Evolutionary conservation across 768 basidiomycete species (phyloP), one percentile per base, ranked within the genome.

Genomic region (Lactifluus pinguis): DNA sequence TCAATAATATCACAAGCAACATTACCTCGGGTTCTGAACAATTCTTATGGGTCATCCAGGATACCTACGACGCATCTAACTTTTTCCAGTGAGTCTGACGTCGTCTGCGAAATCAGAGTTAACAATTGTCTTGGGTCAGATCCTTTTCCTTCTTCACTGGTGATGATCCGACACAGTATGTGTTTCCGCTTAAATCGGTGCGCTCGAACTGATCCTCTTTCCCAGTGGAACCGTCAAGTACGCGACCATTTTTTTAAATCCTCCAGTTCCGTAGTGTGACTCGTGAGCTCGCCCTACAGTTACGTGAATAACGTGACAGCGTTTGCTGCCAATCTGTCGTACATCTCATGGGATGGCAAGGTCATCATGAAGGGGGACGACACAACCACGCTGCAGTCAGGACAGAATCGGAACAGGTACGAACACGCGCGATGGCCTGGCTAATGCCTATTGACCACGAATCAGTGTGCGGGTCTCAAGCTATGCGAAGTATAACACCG

Each of bases 291-390:
- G 25, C 48, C 32, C 51, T 14, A 42, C 65, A 90, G 88, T 57
- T 91, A 86, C 71, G 80, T 87, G 53, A 76, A 87, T 66, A 61
- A 71, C 55, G 72, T 72, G 15, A 77, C 75, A 52, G 86, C 87
- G 4, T 80, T 84, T 66, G 68, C 75, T 11, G 71, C 75, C 44
- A 73, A 77, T 49, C 77, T 90, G 8, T 82, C 79, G 1, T 88
- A 78, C 69, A 77, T 86, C 14, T 74, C 79, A 13, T 76, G 76
- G 21, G 76, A 84, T 68, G 80, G 79, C 41, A 79, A 77, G 34
- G 84, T 87, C 39, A 77, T 89, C 19, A 91, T 92, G 87, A 82
- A 84, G 68, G 87, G 86, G 13, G 89, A 92, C 63, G 77, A 88
- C 68, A 84, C 80, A 1, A 84, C 78, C 15, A 74, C 71, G 73